These are phyloP conservation scores for Brettanomyces nanus DNA, from an alignment of 805 yeast genomes.

Conservation along the genomic window DNA sequence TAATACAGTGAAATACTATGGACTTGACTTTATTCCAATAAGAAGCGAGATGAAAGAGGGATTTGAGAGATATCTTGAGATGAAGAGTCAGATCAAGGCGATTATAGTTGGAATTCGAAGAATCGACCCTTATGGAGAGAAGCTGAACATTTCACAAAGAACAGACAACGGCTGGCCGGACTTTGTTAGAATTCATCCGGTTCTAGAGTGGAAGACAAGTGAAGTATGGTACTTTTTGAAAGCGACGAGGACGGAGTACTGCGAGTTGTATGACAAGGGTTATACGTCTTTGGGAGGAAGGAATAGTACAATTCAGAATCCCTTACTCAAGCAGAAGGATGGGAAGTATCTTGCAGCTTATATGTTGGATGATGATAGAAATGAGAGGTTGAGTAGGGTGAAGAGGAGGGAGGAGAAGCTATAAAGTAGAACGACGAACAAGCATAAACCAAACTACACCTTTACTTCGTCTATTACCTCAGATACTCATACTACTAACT, in stretches of 20 bases:
- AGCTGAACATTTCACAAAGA: conserved; percentile 49
- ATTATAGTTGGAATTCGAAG: conserved; percentile 83
- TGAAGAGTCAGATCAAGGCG: conserved; percentile 50
- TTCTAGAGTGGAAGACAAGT: conserved; percentile 77
- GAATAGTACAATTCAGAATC: conserved; percentile 64
- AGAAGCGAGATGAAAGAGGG: conserved; percentile 55
- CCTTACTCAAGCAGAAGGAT: conserved; percentile 31
- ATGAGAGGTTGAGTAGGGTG: conserved; percentile 40
- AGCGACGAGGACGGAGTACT: conserved; percentile 53
- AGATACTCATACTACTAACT: no score
- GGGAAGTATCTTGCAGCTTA: conserved; percentile 42
- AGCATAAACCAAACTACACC: no score
- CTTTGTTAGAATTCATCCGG: conserved; percentile 79
- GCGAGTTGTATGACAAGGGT: conserved; percentile 71
- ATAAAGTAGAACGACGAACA: neutral
- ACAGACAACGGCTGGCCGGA: conserved; percentile 93
- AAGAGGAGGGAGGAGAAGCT: neutral
- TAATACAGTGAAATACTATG: conserved; percentile 44
- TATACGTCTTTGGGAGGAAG: conserved; percentile 87
- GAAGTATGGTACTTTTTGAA: conserved; percentile 82
- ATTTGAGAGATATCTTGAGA: conserved; percentile 49
- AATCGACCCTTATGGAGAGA: conserved; percentile 75
- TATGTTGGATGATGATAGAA: conserved; percentile 48
- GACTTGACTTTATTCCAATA: conserved; percentile 38
- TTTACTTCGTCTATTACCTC: no score